Evolutionary conservation across 257 asterid genomes (phyloP).

Genomic region (Salvia miltiorrhiza): DNA sequence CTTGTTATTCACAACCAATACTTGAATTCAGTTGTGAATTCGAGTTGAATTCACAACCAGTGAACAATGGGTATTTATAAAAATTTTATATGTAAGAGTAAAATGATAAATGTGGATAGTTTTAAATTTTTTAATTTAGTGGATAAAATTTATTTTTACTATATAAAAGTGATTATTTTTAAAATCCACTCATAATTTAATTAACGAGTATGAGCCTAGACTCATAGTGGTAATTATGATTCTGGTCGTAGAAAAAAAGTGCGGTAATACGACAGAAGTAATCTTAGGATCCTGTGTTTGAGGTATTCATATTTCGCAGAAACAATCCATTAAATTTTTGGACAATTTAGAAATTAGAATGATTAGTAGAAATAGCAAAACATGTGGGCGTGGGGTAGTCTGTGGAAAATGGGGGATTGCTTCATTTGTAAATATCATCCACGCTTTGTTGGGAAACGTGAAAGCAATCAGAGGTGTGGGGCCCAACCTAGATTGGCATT

Average conservation of each 20-base stretch:
- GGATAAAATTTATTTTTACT: no score
- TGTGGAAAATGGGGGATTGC: slow-evolving; percentile 14
- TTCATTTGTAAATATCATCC: slow-evolving; percentile 22
- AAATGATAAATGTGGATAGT: no score
- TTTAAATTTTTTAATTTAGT: no score
- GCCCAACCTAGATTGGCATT: background rate
- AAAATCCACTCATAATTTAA: no score
- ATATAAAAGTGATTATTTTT: no score
- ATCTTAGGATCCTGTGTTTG: slow-evolving; percentile 21
- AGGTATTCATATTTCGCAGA: background rate
- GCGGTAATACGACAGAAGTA: slow-evolving; percentile 1
- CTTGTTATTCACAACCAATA: no score
- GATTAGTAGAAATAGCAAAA: slow-evolving; percentile 9
- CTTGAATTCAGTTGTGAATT: no score
- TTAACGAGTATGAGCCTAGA: background rate
- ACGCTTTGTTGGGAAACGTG: slow-evolving; percentile 4
- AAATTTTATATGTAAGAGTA: no score
- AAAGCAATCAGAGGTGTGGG: background rate
- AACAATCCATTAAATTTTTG: background rate
- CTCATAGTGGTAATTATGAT: no score
- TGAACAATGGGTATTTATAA: no score
- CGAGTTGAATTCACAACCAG: no score
- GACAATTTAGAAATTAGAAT: background rate
- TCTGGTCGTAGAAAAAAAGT: background rate
- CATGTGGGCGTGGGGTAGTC: slow-evolving; percentile 35